These are phyloP conservation scores for Yamadazyma pseudoaaseri DNA, from an alignment of 1,139 yeast genomes.

Conservation along the genomic window DNA sequence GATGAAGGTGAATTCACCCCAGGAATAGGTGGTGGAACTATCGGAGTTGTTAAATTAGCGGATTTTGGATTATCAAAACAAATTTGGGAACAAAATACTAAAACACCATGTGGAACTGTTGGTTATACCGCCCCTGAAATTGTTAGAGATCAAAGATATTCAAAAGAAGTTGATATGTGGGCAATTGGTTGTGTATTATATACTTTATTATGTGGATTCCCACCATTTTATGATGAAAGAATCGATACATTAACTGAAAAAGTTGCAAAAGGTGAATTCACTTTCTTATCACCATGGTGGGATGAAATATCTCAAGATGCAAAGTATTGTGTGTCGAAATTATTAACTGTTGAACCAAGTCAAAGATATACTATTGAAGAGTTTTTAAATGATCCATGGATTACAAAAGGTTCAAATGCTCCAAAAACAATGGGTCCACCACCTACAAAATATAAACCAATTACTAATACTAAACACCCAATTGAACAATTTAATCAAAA, in stretches of 20 bases:
- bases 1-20: conserved; percentile 53
- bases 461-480: conserved; percentile 20
- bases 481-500: conserved; percentile 21
- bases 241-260: conserved; percentile 56
- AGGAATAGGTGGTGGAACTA: conserved; percentile 51
- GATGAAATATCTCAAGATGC: conserved; percentile 57
- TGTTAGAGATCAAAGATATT: conserved; percentile 55
- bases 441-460: conserved; percentile 4
- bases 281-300: conserved; percentile 63
- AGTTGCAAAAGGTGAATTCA: conserved; percentile 58
- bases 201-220: conserved; percentile 60
- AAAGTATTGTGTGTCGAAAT: conserved; percentile 64
- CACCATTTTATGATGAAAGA: conserved; percentile 61
- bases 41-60: conserved; percentile 53
- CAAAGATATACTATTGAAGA: conserved; percentile 77
- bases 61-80: conserved; percentile 61
- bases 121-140: conserved; percentile 67
- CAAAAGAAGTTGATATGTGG: conserved; percentile 66
- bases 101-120: conserved; percentile 64
- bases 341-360: conserved; percentile 80
- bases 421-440: conserved; percentile 11
- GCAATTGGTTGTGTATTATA: conserved; percentile 62
- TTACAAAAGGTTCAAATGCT: conserved; percentile 20
- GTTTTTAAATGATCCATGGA: conserved; percentile 85
- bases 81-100: conserved; percentile 56